Base-by-base conservation (phyloP, 768 basidiomycete species). In the Lentinula raphanica region DNA sequence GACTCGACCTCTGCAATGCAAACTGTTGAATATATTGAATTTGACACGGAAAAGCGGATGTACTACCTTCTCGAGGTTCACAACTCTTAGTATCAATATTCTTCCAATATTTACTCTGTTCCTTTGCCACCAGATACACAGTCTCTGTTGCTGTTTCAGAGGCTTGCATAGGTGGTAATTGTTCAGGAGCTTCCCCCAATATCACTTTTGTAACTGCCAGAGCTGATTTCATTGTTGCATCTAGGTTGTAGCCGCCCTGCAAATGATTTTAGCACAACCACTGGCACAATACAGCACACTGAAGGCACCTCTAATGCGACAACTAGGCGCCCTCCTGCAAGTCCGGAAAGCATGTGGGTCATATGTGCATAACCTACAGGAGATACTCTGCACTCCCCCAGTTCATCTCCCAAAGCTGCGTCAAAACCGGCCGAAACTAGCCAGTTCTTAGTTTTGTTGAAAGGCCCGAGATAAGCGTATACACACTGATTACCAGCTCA, bases 341-440 rank as follows among this genome's bases (percentile, higher is more conserved):
- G 77, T 21, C 88, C 85, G 39, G 86, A 83, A 8, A 99, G 79
- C 93, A 99, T 96, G 67, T 98, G 91, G 5, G 97, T 97, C 95
- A 99, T 98, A 65, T 98, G 97, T 0, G 94, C 94, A 69, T 94
- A 99, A 4, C 95, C 97, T 17, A 86, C 82, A 0, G 97, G 97
- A 4, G 91, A 82, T 59, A 99, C 95, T 63, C 85, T 77, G 65
- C 95, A 98, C 72, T 88, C 89, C 35, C 97, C 97, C 3, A 99
- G 79, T 36, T 86, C 84, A 66, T 99, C 97, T 3, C 97, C 97
- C 28, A 80, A 82, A 0, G 97, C 97, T 8, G 97, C 97, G 66
- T 99, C 97, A 67, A 98, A 99, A 3, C 97, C 97, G 17, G 97
- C 94, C 7, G 96, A 98, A 66, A 99, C 97, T 99, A 48, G 36